Evolutionary conservation across 305 asterid species (phyloP).

Genomic region (Petunia hybrid): DNA sequence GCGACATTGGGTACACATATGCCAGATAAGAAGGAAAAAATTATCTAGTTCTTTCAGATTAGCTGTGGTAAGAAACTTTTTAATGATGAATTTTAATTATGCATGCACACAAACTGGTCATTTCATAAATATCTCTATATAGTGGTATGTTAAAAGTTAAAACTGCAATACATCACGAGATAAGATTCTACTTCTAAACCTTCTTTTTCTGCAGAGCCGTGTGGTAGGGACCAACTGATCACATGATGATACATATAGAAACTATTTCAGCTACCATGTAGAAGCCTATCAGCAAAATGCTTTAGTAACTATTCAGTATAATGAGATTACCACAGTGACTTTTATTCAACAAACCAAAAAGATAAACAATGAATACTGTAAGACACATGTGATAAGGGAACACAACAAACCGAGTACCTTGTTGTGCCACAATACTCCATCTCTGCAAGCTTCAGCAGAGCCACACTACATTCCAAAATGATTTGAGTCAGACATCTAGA

Average conservation of each 20-base stretch:
- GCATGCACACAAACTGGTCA: neutral
- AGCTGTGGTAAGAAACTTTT: neutral
- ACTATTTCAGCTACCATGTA: neutral
- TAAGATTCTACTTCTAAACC: neutral
- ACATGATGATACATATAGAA: neutral
- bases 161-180: neutral
- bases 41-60: neutral
- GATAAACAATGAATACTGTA: neutral
- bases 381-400: neutral
- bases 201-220: neutral
- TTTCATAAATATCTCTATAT: neutral
- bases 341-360: neutral
- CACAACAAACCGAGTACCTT: conserved; percentile 50
- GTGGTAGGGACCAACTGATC: neutral
- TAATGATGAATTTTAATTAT: neutral
- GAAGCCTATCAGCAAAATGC: neutral
- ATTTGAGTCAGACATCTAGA: conserved; percentile 29
- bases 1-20: neutral
- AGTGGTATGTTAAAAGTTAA: neutral
- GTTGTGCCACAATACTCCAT: conserved; percentile 92
- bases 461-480: conserved; percentile 59
- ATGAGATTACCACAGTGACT: neutral
- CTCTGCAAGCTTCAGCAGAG: conserved; percentile 75
- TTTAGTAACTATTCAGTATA: neutral
- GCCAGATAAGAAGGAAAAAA: neutral